Evolutionary conservation across 2,329 filamentous ascomycete genomes (phyloP).

Genomic region (Teratosphaeria epicoccoides): DNA sequence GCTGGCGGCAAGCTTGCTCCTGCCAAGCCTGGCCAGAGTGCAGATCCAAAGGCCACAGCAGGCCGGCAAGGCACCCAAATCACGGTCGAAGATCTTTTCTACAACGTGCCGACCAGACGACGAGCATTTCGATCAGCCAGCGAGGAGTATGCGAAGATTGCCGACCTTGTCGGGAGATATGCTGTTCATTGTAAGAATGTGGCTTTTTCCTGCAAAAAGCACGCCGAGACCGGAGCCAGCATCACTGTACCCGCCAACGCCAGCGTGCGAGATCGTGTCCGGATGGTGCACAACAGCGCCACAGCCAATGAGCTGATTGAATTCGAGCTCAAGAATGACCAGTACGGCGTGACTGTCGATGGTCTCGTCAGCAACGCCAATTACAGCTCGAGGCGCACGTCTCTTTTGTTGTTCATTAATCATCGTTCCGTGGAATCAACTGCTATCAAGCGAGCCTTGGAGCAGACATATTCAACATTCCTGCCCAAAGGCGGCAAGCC

Average conservation of each 20-base stretch:
- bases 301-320: constrained; percentile 83
- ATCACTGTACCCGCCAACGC: constrained; percentile 69
- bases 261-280: constrained; percentile 68
- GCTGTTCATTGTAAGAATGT: constrained; percentile 86
- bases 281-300: constrained; percentile 73
- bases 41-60: constrained; percentile 78
- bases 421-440: constrained; percentile 86
- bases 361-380: constrained; percentile 88
- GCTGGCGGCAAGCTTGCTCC: constrained; percentile 70
- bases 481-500: constrained; percentile 90
- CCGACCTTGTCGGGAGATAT: constrained; percentile 88
- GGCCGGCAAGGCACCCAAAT: constrained; percentile 89
- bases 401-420: constrained; percentile 87
- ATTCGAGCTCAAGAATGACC: constrained; percentile 59
- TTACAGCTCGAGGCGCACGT: constrained; percentile 83
- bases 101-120: constrained; percentile 82
- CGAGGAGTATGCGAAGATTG: constrained; percentile 95
- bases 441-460: constrained; percentile 76
- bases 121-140: constrained; percentile 82
- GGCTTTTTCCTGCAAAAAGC: constrained; percentile 92
- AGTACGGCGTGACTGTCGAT: constrained; percentile 73
- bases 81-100: constrained; percentile 90
- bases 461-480: constrained; percentile 79
- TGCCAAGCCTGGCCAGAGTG: constrained; percentile 74
- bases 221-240: constrained; percentile 74